phyloP scores from a whole-genome alignment of 108 stramenopile species.

The Epipyxis sp. region DNA sequence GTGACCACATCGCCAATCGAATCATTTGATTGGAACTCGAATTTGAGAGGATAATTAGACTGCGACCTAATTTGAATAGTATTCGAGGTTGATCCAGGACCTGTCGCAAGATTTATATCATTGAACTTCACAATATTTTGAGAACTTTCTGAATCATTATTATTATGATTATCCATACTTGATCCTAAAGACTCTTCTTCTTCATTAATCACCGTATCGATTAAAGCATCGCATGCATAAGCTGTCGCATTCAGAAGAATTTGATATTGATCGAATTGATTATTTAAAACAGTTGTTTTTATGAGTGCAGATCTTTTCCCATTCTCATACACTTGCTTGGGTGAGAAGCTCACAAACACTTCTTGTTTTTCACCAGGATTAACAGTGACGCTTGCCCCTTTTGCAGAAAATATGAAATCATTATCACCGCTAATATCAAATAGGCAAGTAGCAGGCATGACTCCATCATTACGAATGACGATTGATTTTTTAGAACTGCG shows the following conservation, averaged over 20 bases:
- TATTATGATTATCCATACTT: background rate
- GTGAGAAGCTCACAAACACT: slow-evolving; percentile 44
- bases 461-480: slow-evolving; percentile 57
- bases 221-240: slow-evolving; percentile 22
- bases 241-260: background rate
- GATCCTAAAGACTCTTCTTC: background rate
- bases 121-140: slow-evolving; percentile 48
- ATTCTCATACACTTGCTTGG: slow-evolving; percentile 18
- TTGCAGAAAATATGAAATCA: slow-evolving; percentile 41
- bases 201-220: slow-evolving; percentile 31
- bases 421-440: slow-evolving; percentile 42
- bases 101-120: slow-evolving; percentile 36
- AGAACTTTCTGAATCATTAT: background rate
- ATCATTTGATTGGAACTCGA: slow-evolving; percentile 35
- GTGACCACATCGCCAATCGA: slow-evolving; percentile 16
- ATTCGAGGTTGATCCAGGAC: background rate
- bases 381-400: background rate
- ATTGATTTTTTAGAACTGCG: slow-evolving; percentile 26
- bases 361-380: slow-evolving; percentile 36
- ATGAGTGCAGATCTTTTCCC: slow-evolving; percentile 27
- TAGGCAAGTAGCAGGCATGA: slow-evolving; percentile 55
- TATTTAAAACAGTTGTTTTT: slow-evolving; percentile 56
- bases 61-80: slow-evolving; percentile 39
- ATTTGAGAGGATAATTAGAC: slow-evolving; percentile 34
- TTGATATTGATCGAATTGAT: slow-evolving; percentile 43